Evolutionary conservation across 495 filamentous ascomycete species (phyloP), one percentile per base, ranked within the genome.

Genomic region (Saxophila tyrrhenica): DNA sequence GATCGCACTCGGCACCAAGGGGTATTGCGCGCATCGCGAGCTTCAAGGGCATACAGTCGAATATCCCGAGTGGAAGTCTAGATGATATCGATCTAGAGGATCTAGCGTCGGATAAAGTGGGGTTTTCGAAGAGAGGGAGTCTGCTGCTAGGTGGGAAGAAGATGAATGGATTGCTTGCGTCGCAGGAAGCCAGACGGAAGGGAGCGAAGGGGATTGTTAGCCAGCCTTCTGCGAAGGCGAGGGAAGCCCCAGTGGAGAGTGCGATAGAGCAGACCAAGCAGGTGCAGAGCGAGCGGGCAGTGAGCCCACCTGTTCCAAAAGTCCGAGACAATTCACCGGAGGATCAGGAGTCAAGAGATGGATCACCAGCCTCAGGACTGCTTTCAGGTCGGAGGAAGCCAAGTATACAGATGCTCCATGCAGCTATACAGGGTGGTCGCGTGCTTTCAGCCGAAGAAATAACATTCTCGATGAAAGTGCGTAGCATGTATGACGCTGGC

Each of bases 401-500:
- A 16, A 65, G 54, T 39, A 45, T 46, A 19, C 44, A 58, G 45
- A 51, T 60, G 42, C 46, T 61, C 39, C 52, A 60, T 29, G 45
- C 56, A 41, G 29, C 51, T 2, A 15, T 61, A 11, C 38, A 50
- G n/a, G 50, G 50, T 38, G 50, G 54, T 9, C 35, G 72, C 50
- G 57, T 83, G 42, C 69, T 87, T 50, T 89, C 89, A 49, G 77
- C 84, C 23, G 89, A 94, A 62, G 81, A 89, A 59, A 86, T 89
- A 66, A 83, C 81, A 75, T 77, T 94, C 63, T 94, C 88, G 58
- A 81, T 84, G 66, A 87, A 89, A 67, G 89, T 95, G 56, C 82
- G 89, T 62, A 80, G 87, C 59, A 89, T 94, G 86, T 95, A 95
- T 72, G 86, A 89, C 68, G 80, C 80, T 62, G 85, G 82, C 3